Base-by-base conservation (phyloP, 2,329 filamentous ascomycete species). In the Alternaria solani region DNA sequence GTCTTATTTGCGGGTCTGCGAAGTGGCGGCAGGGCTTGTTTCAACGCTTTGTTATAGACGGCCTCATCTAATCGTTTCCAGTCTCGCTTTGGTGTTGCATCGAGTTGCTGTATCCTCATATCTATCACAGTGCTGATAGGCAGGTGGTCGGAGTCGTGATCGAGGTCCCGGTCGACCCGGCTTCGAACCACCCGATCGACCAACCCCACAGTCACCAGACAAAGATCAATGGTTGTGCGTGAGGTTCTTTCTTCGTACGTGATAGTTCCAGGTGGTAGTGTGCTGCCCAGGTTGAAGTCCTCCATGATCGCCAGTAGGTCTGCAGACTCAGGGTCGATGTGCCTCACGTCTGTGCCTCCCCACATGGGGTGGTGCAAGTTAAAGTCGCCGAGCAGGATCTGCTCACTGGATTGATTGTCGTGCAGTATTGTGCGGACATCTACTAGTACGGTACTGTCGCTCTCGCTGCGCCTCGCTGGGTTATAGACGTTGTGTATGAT, bases 61-160 rank as follows among this genome's bases (percentile, higher is more conserved):
- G 11, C 23, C 41, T 58, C 44, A 48, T 62, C 38, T 34, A 58
- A 23, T 32, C 52, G 41, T 32, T 63, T 61, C 36, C 20, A 65
- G 47, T 65, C 52, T 47, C 28, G 38, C 48, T 32, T 48, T 41
- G 38, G 38, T 38, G 28, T n/a, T 30, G 28, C 43, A 11, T 58
- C 30, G 2, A 55, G 47, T 7, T 36, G 26, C 28, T 52, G 57
- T 38, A 55, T 18, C 4, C 47, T 56, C 34, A 65, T 57, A 42
- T 67, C 59, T 26, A 68, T 47, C n/a, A 56, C 36, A 9, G 60
- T 71, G 44, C 59, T 59, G 16, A 71, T 68, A 6, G 65, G 68
- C 7, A 71, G 58, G 51, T 71, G 58, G 54, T 70, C 61, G 16
- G 66, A 71, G 58, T 68, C 55, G 55, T 71, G 61, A 41, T 69